Evolutionary conservation across 257 asterid genomes (phyloP).

Genomic region (Thymus mandschuricus): DNA sequence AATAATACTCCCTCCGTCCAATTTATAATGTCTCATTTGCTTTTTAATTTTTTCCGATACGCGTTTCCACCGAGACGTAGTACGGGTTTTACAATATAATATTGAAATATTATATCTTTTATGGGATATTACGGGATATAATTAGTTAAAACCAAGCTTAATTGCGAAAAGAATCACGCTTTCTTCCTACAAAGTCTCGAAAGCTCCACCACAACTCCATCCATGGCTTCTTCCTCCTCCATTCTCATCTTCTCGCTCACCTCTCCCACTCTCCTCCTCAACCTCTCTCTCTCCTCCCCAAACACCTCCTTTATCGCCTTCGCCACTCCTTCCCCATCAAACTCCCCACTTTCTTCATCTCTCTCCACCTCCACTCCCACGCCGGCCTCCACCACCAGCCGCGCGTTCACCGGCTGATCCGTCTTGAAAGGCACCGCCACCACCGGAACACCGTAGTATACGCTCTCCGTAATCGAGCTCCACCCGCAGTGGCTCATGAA

Average conservation of each 20-base stretch:
- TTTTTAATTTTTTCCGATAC: too few relatives aligned
- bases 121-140: too few relatives aligned
- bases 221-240: not conserved
- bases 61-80: too few relatives aligned
- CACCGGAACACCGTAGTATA: conserved; percentile 38
- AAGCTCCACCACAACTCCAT: not conserved
- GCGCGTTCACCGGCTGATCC: conserved; percentile 42
- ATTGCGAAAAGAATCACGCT: too few relatives aligned
- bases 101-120: too few relatives aligned
- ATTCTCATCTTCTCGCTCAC: not conserved
- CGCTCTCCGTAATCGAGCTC: conserved; percentile 39
- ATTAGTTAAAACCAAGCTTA: too few relatives aligned
- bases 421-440: conserved; percentile 41
- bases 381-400: conserved; percentile 35
- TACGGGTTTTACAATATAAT: too few relatives aligned
- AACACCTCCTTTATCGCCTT: conserved; percentile 33
- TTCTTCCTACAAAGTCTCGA: too few relatives aligned
- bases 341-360: conserved; percentile 25
- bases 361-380: conserved; percentile 39
- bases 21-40: too few relatives aligned
- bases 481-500: conserved; percentile 58
- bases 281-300: conserved; percentile 9
- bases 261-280: not conserved
- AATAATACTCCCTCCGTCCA: too few relatives aligned
- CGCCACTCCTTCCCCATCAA: conserved; percentile 36